Evolutionary conservation across 345 rosid genomes (phyloP).

Genomic region (Lenwebbia sp.): DNA sequence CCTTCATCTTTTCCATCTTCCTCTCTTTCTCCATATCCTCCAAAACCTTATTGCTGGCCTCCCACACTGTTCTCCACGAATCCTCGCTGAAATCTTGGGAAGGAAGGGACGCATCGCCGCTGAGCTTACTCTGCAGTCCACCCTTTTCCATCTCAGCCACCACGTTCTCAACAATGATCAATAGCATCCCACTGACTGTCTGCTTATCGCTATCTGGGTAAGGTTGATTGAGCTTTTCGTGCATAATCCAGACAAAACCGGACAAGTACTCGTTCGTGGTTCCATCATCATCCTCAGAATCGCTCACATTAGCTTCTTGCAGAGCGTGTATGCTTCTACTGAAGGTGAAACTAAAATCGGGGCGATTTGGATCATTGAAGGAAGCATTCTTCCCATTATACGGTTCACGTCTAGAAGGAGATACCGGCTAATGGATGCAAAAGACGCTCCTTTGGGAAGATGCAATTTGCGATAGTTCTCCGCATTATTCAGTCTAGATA

Average conservation of each 20-base stretch:
- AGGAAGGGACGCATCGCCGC: neutral
- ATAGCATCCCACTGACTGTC: slow-evolving; percentile 62
- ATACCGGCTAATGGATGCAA: slow-evolving; percentile 9
- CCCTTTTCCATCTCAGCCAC: slow-evolving; percentile 65
- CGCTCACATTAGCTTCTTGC: slow-evolving; percentile 13
- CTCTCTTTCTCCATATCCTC: slow-evolving; percentile 76
- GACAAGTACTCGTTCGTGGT: slow-evolving; percentile 66
- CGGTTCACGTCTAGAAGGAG: slow-evolving; percentile 1
- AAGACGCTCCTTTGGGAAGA: slow-evolving; percentile 8
- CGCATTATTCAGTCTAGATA: slow-evolving; percentile 16
- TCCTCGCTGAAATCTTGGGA: slow-evolving; percentile 1
- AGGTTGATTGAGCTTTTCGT: slow-evolving; percentile 49
- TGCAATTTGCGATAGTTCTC: slow-evolving; percentile 3
- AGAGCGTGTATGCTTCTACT: slow-evolving; percentile 29
- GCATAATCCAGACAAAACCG: slow-evolving; percentile 74
- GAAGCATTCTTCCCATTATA: neutral
- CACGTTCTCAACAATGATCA: slow-evolving; percentile 61
- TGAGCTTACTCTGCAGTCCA: slow-evolving; percentile 23
- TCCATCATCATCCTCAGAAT: slow-evolving; percentile 28
- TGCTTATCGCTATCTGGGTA: slow-evolving; percentile 51
- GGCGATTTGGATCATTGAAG: slow-evolving; percentile 1
- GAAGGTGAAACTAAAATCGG: neutral
- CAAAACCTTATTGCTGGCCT: slow-evolving; percentile 69
- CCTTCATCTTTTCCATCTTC: slow-evolving; percentile 79
- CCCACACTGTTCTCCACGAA: slow-evolving; percentile 71